Evolutionary conservation across 106 monocot genomes (phyloP), one percentile per base, ranked within the genome.

Genomic region (Phalaenopsis equestris): DNA sequence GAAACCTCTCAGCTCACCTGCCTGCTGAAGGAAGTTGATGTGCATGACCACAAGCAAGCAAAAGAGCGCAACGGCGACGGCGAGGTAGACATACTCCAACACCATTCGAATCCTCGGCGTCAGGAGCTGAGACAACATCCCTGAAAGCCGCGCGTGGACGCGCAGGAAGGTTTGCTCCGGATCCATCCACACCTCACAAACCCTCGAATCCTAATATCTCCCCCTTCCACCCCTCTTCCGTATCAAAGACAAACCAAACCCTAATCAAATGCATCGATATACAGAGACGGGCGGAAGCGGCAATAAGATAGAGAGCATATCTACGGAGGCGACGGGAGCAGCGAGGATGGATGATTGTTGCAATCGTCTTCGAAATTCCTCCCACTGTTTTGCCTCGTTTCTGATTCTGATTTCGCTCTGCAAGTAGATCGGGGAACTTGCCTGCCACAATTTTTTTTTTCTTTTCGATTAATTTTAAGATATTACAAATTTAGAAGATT

Each of bases 1-100:
- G 61, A 61, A 61, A n/a, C 21, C 61, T 61, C 5, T 21, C 1
- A 1, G 49, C n/a, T 52, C 76, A 94, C 97, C 97, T 98, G 97
- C 97, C 97, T 98, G 97, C 83, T 98, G 97, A 55, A 98, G 94
- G 81, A 98, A 98, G 78, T 98, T 98, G 79, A 87, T 92, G 90
- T 98, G 97, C 97, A 98, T 98, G 80, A 94, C 91, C 81, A 98
- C 94, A 49, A 98, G 92, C 49, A 94, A 78, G 77, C 84, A 85
- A 85, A 98, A 98, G 82, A 92, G 86, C 21, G 86, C 84, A 49
- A 98, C 85, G 75, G 97, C 97, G 55, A 92, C 82, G 67, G 73
- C 83, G 81, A 98, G 90, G 84, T 92, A 92, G 45, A 90, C 30
- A 86, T 98, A 94, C 88, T 94, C 97, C 17, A 98, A 89, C 58